phyloP scores from a whole-genome alignment of 2,329 filamentous ascomycete genomes.

The Fusarium sp. region DNA sequence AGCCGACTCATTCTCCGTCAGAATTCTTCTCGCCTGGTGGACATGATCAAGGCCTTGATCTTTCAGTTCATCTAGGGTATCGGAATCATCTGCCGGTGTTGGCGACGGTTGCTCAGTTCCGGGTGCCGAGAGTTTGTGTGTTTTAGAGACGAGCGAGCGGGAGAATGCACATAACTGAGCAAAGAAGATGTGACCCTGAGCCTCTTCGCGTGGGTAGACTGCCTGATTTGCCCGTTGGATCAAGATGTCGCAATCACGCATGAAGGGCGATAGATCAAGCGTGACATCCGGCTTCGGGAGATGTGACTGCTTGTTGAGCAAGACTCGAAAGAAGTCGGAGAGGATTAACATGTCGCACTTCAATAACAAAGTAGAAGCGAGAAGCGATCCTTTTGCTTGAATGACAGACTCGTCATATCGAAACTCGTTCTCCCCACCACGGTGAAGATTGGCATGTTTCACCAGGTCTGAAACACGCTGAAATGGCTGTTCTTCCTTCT shows the following conservation, averaged over 20 bases:
- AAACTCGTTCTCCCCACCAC: background rate
- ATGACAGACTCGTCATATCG: background rate
- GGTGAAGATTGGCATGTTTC: background rate
- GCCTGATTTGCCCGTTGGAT: background rate
- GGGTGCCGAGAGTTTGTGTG: background rate
- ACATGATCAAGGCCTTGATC: background rate
- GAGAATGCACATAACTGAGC: conserved; percentile 2
- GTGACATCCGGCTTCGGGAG: background rate
- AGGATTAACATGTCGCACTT: conserved; percentile 6
- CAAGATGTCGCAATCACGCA: background rate
- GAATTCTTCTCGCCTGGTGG: background rate
- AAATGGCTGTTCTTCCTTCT: conserved; percentile 5
- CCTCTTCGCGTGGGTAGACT: conserved; percentile 2
- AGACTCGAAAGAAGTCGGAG: conserved; percentile 5
- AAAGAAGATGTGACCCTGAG: background rate
- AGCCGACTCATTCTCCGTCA: background rate
- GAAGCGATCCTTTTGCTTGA: background rate
- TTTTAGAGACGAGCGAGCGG: background rate
- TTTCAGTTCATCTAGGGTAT: background rate
- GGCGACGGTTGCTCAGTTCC: too few relatives aligned
- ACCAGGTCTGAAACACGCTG: conserved; percentile 5
- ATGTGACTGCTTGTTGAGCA: too few relatives aligned
- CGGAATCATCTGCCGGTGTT: background rate
- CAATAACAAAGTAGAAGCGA: background rate
- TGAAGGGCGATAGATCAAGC: background rate